Conservation (phyloP, 2,329 filamentous ascomycete genomes). For the Botrytis squamosa region DNA sequence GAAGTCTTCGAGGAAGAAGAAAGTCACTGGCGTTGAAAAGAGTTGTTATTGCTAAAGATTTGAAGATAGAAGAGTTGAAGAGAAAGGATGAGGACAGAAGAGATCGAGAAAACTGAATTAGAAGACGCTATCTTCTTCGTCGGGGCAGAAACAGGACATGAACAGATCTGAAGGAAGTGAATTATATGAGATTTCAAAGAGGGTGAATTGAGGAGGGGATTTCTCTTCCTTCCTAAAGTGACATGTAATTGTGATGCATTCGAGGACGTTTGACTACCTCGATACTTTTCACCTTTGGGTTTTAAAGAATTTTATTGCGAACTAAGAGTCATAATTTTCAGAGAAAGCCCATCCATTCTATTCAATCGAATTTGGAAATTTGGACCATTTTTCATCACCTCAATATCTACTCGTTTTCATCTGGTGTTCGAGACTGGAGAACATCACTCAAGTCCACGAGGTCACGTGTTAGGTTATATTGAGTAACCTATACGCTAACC, state of each 20-base stretch:
- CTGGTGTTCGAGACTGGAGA: background rate
- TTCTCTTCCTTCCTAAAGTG: constrained; percentile 5
- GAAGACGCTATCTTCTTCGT: constrained; percentile 9
- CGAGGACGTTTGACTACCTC: background rate
- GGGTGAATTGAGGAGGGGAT: background rate
- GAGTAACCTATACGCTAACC: background rate
- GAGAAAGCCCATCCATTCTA: too few relatives aligned
- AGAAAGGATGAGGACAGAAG: constrained; percentile 1
- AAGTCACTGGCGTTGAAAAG: background rate
- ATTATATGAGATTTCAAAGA: background rate
- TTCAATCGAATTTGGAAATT: background rate
- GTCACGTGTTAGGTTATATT: background rate
- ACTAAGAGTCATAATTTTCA: background rate
- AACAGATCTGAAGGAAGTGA: background rate
- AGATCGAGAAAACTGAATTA: background rate
- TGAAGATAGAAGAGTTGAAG: constrained; percentile 3
- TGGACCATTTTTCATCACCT: background rate
- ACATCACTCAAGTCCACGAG: background rate
- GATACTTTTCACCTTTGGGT: background rate
- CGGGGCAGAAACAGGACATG: constrained; percentile 1
- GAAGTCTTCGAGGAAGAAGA: background rate
- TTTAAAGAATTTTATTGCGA: background rate
- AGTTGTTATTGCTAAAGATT: background rate
- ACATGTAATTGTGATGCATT: background rate
- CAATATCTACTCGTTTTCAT: background rate